A percentile compares a stretch with the other conserved stretches of the same genome.
phyloP scores from a whole-genome alignment of 768 basidiomycete species.

The Collybiopsis confluens region DNA sequence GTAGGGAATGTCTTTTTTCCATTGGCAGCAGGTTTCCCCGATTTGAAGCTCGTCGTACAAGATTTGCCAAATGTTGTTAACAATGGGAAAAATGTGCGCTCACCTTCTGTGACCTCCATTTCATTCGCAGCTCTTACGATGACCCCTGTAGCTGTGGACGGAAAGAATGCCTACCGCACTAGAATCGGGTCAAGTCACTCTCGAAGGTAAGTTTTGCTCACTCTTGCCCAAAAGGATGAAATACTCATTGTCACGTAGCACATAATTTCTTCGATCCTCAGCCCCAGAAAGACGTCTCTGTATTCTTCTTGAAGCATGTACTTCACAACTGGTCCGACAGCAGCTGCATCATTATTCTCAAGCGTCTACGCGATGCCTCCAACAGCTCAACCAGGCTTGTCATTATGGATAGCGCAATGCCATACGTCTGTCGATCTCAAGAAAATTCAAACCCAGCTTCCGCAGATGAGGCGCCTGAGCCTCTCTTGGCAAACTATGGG shows the following conservation, averaged over 20 bases:
- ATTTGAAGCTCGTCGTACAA: constrained; percentile 12
- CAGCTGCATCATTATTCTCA: constrained; percentile 33
- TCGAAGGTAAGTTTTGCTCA: constrained; percentile 14
- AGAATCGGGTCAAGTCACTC: constrained; percentile 15
- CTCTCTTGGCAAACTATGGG: constrained; percentile 36
- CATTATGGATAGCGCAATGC: constrained; percentile 36
- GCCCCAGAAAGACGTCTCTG: constrained; percentile 28
- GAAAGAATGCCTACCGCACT: constrained; percentile 18
- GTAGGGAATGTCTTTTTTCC: constrained; percentile 8
- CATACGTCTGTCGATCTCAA: constrained; percentile 26
- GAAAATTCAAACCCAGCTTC: constrained; percentile 13
- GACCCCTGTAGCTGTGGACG: constrained; percentile 22
- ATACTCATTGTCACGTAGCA: too few relatives aligned
- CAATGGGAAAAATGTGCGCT: constrained; percentile 9
- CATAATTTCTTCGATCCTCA: constrained; percentile 53
- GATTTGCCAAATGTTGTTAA: constrained; percentile 11
- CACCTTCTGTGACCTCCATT: too few relatives aligned
- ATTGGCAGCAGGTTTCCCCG: constrained; percentile 8
- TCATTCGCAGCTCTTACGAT: too few relatives aligned
- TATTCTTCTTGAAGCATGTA: constrained; percentile 44
- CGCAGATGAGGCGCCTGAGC: constrained; percentile 24
- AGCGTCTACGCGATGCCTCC: constrained; percentile 37
- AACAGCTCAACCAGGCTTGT: constrained; percentile 25
- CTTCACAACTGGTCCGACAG: constrained; percentile 54
- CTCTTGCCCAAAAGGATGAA: too few relatives aligned